These are phyloP conservation scores for Anacardium occidentale DNA, from an alignment of 345 rosid species.

Conservation along the genomic window DNA sequence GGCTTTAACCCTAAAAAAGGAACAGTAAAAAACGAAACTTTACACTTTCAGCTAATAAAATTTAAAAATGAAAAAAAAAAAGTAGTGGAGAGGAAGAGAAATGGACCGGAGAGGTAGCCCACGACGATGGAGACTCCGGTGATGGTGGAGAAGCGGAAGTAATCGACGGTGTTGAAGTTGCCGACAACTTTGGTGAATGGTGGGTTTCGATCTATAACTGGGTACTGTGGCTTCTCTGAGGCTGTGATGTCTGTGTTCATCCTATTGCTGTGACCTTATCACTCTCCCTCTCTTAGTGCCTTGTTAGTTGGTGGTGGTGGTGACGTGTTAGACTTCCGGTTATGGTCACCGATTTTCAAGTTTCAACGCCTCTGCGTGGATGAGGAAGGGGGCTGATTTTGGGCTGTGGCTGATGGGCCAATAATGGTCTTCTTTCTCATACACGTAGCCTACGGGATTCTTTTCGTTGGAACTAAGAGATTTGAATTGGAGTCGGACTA, in stretches of 20 bases:
- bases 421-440: neutral
- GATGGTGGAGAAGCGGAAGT: conserved; percentile 69
- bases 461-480: too few relatives aligned
- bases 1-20: conserved; percentile 70
- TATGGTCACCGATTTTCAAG: too few relatives aligned
- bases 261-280: conserved; percentile 19
- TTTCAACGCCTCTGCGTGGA: neutral
- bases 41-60: neutral
- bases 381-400: neutral
- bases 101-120: conserved; percentile 83
- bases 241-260: conserved; percentile 96
- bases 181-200: conserved; percentile 78
- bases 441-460: too few relatives aligned
- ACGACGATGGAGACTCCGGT: conserved; percentile 90
- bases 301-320: neutral
- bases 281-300: conserved; percentile 1
- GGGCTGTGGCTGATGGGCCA: neutral
- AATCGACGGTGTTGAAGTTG: conserved; percentile 77
- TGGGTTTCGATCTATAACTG: conserved; percentile 83
- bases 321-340: too few relatives aligned
- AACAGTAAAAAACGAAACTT: neutral
- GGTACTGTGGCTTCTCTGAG: conserved; percentile 84
- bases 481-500: too few relatives aligned
- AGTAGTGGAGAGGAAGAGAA: neutral
- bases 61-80: neutral